Evolutionary conservation across 495 filamentous ascomycete species (phyloP).

Genomic region (Penicillium longicatenatum): DNA sequence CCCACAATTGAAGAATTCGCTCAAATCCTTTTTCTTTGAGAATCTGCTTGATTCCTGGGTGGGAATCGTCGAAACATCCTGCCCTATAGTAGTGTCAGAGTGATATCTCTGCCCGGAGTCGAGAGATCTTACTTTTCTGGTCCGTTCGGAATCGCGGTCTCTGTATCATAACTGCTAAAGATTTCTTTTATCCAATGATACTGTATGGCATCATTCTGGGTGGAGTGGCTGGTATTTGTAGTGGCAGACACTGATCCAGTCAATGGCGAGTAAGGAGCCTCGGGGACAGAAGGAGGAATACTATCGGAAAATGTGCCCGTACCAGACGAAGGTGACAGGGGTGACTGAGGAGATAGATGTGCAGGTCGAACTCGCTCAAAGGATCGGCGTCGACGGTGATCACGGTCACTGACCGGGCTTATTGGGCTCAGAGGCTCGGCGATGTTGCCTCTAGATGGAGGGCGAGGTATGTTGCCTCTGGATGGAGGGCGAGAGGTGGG

Average conservation of each 20-base stretch:
- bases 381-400: conserved; percentile 38
- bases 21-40: conserved; percentile 42
- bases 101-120: neutral
- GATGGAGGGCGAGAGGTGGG: conserved; percentile 25
- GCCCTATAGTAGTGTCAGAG: conserved; percentile 36
- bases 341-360: conserved; percentile 33
- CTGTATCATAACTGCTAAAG: conserved; percentile 42
- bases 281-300: conserved; percentile 42
- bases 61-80: conserved; percentile 48
- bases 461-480: conserved; percentile 22
- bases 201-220: conserved; percentile 26
- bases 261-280: conserved; percentile 43
- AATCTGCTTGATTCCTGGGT: conserved; percentile 36
- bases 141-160: conserved; percentile 39
- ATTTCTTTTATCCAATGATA: conserved; percentile 57
- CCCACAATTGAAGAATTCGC: conserved; percentile 50
- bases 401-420: conserved; percentile 35
- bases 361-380: conserved; percentile 42
- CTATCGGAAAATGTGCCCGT: conserved; percentile 34
- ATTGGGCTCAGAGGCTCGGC: conserved; percentile 32
- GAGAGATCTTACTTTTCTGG: conserved; percentile 42
- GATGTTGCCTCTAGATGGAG: conserved; percentile 33
- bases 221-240: conserved; percentile 37
- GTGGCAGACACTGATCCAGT: conserved; percentile 36
- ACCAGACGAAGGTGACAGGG: conserved; percentile 35